Percentiles rank a stretch among this genome's conserved stretches.
Evolutionary conservation across 495 filamentous ascomycete genomes (phyloP).

Genomic region (Talaromyces adpressus): DNA sequence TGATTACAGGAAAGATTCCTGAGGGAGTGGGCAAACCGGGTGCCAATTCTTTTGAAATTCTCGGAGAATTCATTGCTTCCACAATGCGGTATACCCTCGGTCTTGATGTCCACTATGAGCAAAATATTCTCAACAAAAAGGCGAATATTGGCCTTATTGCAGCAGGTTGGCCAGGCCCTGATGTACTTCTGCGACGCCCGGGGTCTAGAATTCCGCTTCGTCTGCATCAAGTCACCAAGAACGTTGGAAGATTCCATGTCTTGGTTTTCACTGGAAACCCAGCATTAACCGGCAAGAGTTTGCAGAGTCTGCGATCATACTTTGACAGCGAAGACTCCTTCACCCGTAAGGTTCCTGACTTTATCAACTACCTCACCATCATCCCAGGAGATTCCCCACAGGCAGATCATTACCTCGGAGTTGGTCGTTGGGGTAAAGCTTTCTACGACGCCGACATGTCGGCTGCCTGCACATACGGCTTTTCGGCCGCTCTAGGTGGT

Average conservation of each 20-base stretch:
- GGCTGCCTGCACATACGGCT: not conserved
- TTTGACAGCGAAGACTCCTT: not conserved
- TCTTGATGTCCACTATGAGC: not conserved
- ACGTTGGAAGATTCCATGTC: not conserved
- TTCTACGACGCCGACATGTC: not conserved
- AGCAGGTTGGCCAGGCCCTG: not conserved
- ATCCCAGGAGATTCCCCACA: constrained; percentile 1
- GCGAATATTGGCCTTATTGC: not conserved
- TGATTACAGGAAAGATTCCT: not conserved
- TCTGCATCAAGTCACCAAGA: not conserved
- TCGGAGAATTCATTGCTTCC: not conserved
- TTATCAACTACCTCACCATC: not conserved
- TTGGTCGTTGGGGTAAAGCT: not conserved
- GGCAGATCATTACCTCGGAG: not conserved
- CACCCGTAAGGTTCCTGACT: not conserved
- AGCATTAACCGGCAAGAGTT: not conserved
- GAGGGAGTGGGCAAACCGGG: not conserved
- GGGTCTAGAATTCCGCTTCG: not conserved
- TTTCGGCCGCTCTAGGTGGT: not conserved
- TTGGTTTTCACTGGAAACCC: not conserved
- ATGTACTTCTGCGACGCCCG: not conserved
- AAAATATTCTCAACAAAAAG: constrained; percentile 1
- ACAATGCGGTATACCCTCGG: not conserved
- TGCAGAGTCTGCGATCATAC: not conserved
- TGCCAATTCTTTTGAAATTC: not conserved